Evolutionary conservation across 2,329 filamentous ascomycete species (phyloP), one percentile per base, ranked within the genome.

Genomic region (Fusarium pseudoanthophilum): DNA sequence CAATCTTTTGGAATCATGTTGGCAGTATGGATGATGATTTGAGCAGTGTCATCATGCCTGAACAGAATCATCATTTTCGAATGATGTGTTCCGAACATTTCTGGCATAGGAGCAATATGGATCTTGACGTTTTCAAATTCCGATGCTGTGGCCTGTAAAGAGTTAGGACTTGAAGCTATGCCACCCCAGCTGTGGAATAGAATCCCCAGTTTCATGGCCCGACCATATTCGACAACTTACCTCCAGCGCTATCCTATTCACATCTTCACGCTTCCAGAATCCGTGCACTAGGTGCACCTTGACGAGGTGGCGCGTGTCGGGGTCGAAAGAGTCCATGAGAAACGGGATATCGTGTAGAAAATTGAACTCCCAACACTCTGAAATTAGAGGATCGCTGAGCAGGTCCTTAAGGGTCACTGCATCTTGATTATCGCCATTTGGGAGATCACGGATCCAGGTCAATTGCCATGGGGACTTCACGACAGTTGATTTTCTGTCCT

Each of bases 1-100:
- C 95, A 97, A 80, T 97, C 95, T 62, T 91, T 90, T 8, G 87
- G 79, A n/a, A 97, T 95, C 92, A 97, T 94, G 76, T 97, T 97
- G 24, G 95, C 94, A 0, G 95, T 97, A 76, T 97, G 93, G 36
- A 97, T 95, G 63, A 97, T 83, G 11, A 97, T 84, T 81, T 97
- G 92, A 1, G 92, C 93, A 0, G 87, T 89, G 70, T 92, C 90
- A 78, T 97, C 94, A 79, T 93, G 91, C 10, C 93, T 88, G 69
- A 97, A 85, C 8, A 97, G 82, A n/a, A 97, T 85, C 81, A 97
- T 89, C 93, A 97, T 96, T 82, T 97, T 96, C 18, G 92, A 87
- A 75, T 92, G 94, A 80, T 97, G 95, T 0, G 94, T 97, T 6
- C 95, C 95, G 78, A 95, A 97, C 72, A 91, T 89, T 78, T 95